Conservation (phyloP, 495 filamentous ascomycete species). For the Podospora pseudocomata region DNA sequence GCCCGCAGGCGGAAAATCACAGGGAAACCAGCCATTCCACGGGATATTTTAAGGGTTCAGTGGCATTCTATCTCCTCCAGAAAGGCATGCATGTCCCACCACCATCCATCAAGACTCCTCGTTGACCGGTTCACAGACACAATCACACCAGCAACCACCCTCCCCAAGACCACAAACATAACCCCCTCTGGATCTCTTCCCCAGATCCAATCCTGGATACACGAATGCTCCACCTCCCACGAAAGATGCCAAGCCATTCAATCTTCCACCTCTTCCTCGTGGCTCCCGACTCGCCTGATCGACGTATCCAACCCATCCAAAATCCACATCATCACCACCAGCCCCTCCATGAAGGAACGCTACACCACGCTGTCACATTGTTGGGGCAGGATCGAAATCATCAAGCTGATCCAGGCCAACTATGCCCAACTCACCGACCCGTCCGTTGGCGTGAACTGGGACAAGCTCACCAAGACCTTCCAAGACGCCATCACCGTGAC, state of each 20-base stretch:
- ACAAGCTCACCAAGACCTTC: constrained; percentile 8
- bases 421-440: neutral
- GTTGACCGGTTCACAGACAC: neutral
- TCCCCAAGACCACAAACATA: neutral
- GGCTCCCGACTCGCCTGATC: constrained; percentile 5
- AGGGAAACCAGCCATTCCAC: neutral
- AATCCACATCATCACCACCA: constrained; percentile 3
- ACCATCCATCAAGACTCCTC: neutral
- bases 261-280: neutral
- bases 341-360: neutral
- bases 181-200: neutral
- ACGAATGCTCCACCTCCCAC: neutral
- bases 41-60: neutral
- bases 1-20: no score
- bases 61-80: neutral
- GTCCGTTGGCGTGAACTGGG: neutral
- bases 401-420: neutral
- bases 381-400: neutral
- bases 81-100: neutral
- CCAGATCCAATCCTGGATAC: constrained; percentile 2
- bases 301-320: neutral
- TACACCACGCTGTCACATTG: constrained; percentile 3
- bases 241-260: neutral
- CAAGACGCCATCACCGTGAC: constrained; percentile 14
- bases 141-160: neutral